Evolutionary conservation across 1,284 basidiomycete species (phyloP), one percentile per base, ranked within the genome.

Genomic region (Inonotus hispidus): DNA sequence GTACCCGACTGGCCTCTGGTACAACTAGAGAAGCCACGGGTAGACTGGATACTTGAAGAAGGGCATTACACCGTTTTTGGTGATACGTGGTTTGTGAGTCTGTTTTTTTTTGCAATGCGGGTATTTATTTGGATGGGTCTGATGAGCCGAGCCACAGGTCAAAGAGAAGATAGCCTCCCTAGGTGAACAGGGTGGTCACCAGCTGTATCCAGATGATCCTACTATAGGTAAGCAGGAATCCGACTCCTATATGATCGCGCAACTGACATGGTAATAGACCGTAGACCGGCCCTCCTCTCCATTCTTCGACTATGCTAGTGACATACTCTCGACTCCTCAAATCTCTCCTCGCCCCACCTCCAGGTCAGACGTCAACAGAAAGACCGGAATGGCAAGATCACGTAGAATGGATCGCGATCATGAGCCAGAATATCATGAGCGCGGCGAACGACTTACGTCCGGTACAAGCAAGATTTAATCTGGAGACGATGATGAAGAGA

Each of bases 401-500:
- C 56, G 76, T 87, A 3, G 86, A 89, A 68, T 92, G 89, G 89
- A 85, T 90, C 53, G 83, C 78, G 16, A 75, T 87, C 1, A 79
- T 91, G 59, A 81, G 82, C n/a, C 87, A 88, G 70, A 91, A 92
- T 70, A 75, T 91, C 45, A 89, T 91, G 86, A 88, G 87, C 6
- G 87, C 88, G 25, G 88, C 87, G 35, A 90, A 91, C 66, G 88
- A 92, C 67, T 72, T 91, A 59, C 82, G 88, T n/a, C 89, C 89
- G 2, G 85, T 90, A 8, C 89, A 91, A 85, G 88, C 88, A 21
- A 77, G 88, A 67, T 83, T 78, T 27, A 87, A 87, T 67, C 76
- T 91, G 37, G 89, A 91, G 69, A 73, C 77, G 16, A 87, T 91
- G 87, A 90, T 91, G 86, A 77, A 77, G 55, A 78, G 84, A 25